phyloP scores from a whole-genome alignment of 2,329 filamentous ascomycete species.

The Penicillium sp. region DNA sequence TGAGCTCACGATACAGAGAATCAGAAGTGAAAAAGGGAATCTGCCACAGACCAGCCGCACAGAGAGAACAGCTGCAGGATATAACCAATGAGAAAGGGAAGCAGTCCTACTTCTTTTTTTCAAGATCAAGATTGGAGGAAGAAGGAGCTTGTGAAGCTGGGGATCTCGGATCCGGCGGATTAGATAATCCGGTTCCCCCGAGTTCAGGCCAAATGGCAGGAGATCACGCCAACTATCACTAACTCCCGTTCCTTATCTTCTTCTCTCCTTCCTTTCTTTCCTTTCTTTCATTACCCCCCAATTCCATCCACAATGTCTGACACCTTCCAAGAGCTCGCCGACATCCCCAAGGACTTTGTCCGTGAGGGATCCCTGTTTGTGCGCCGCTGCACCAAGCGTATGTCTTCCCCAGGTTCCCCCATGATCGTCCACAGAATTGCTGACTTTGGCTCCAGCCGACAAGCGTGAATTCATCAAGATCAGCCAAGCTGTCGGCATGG shows the following conservation, averaged over 20 bases:
- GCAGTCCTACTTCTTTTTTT: neutral
- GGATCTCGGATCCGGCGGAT: neutral
- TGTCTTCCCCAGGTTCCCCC: slow-evolving; percentile 20
- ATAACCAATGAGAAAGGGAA: neutral
- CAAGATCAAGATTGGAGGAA: neutral
- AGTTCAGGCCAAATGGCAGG: slow-evolving; percentile 5
- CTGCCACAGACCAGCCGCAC: slow-evolving; percentile 16
- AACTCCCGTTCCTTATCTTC: slow-evolving; percentile 10
- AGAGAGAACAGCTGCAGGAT: neutral
- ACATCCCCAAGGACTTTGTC: slow-evolving; percentile 57
- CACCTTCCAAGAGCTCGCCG: slow-evolving; percentile 61
- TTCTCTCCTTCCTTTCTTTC: neutral
- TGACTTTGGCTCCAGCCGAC: slow-evolving; percentile 48
- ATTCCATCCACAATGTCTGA: slow-evolving; percentile 49
- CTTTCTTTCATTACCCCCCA: neutral
- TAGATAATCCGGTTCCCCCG: slow-evolving; percentile 6
- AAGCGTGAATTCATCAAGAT: slow-evolving; percentile 62
- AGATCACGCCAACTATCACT: slow-evolving; percentile 1
- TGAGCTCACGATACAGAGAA: slow-evolving; percentile 18
- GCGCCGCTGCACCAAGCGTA: slow-evolving; percentile 52
- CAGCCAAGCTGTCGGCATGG: slow-evolving; percentile 60
- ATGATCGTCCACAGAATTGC: slow-evolving; percentile 3
- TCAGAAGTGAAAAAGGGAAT: neutral
- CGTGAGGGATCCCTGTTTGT: slow-evolving; percentile 51
- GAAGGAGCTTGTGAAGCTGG: slow-evolving; percentile 1